Conservation (phyloP, 2,329 filamentous ascomycete genomes). For the Alternaria gansuensis region DNA sequence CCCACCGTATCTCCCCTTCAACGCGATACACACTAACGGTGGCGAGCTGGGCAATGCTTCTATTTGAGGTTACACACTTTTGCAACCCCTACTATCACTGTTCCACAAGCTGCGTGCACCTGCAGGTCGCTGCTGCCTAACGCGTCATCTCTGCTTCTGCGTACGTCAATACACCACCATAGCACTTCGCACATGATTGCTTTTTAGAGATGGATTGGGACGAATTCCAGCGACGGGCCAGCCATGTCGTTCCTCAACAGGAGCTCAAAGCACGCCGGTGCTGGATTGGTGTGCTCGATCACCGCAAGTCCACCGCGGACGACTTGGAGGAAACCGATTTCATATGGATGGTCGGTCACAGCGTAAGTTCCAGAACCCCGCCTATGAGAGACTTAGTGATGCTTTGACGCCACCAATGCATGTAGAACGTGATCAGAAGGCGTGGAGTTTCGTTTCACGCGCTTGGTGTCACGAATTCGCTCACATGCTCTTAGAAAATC, state of each 20-base stretch:
- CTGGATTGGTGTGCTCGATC: conserved; percentile 49
- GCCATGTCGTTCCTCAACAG: conserved; percentile 27
- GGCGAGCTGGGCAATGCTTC: background rate
- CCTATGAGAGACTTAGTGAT: background rate
- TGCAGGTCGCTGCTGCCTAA: background rate
- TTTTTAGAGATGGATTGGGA: conserved; percentile 32
- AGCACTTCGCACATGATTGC: background rate
- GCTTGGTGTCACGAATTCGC: background rate
- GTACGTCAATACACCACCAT: background rate
- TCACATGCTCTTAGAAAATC: conserved; percentile 30
- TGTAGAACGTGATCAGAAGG: background rate
- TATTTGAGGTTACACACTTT: background rate
- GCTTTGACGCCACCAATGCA: background rate
- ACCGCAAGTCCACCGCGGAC: conserved; percentile 27
- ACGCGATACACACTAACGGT: background rate
- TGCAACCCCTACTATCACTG: background rate
- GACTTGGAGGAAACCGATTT: conserved; percentile 38
- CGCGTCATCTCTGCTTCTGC: background rate
- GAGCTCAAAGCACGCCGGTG: conserved; percentile 36
- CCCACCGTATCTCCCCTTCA: background rate
- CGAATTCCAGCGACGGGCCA: conserved; percentile 32
- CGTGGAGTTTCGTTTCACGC: background rate
- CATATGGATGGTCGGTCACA: conserved; percentile 49
- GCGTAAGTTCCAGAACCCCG: conserved; percentile 30
- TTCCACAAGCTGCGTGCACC: background rate